Conservation (phyloP, 1,284 basidiomycete species). For the Thecaphora frezii region DNA sequence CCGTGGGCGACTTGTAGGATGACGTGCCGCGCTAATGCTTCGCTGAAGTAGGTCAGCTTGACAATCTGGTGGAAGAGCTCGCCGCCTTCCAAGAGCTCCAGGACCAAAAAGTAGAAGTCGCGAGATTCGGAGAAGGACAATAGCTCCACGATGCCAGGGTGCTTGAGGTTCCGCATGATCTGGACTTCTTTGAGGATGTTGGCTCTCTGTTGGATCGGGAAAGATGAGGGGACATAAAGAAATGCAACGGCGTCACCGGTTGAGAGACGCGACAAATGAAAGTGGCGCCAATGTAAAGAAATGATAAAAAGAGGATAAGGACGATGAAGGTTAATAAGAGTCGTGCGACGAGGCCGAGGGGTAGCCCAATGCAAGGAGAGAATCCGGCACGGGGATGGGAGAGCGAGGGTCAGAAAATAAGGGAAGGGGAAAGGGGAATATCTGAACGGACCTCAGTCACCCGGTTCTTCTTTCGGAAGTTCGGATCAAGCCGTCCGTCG, state of each 20-base stretch:
- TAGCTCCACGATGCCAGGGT: constrained; percentile 77
- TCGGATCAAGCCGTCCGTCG: constrained; percentile 39
- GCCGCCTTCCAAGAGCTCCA: constrained; percentile 81
- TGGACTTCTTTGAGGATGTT: constrained; percentile 99
- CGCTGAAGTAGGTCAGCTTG: constrained; percentile 97
- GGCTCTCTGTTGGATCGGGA: constrained; percentile 70
- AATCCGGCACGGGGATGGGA: constrained; percentile 1
- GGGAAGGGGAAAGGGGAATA: constrained; percentile 4
- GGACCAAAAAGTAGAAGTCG: constrained; percentile 90
- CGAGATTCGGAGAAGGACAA: constrained; percentile 70
- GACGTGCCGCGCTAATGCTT: constrained; percentile 73
- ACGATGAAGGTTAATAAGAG: constrained; percentile 1
- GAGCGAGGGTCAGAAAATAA: constrained; percentile 1
- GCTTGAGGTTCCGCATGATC: constrained; percentile 94
- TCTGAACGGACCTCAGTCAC: constrained; percentile 53
- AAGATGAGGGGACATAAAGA: constrained; percentile 11
- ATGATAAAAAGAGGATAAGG: neutral
- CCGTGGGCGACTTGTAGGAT: constrained; percentile 95
- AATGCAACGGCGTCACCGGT: no score
- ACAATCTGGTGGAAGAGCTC: constrained; percentile 99
- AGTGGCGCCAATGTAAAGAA: no score
- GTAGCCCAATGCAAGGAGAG: neutral
- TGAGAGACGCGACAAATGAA: no score
- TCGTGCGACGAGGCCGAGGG: neutral
- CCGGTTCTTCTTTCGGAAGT: constrained; percentile 55